These are phyloP conservation scores for Isabelozyma pseudorhagii DNA, from an alignment of 805 yeast genomes.

Conservation along the genomic window DNA sequence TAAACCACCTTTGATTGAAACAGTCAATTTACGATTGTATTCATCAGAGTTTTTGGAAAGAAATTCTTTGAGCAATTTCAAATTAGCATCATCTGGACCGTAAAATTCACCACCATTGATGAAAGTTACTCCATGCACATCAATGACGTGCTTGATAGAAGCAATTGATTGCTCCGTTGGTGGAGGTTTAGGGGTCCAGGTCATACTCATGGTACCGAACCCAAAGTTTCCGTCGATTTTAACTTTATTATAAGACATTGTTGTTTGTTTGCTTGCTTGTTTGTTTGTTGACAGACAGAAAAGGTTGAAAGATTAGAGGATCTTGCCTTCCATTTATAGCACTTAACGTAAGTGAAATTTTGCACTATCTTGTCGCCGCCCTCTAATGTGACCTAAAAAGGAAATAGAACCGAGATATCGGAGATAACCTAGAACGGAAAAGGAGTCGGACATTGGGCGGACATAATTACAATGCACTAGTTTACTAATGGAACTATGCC, in stretches of 20 bases:
- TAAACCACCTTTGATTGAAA: constrained; percentile 69
- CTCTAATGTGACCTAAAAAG: too few species aligned
- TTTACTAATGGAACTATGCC: too few species aligned
- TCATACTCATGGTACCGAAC: constrained; percentile 79
- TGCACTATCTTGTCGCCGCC: too few species aligned
- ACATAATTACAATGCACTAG: too few species aligned
- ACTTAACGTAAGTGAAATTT: too few species aligned
- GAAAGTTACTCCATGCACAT: constrained; percentile 49
- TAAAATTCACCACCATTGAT: constrained; percentile 81
- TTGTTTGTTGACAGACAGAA: neutral
- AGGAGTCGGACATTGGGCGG: too few species aligned
- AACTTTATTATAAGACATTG: neutral
- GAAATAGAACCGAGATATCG: too few species aligned
- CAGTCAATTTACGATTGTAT: constrained; percentile 48
- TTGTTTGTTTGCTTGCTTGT: neutral
- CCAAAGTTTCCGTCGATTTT: constrained; percentile 42
- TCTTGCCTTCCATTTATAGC: neutral
- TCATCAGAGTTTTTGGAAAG: constrained; percentile 51
- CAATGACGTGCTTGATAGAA: constrained; percentile 40
- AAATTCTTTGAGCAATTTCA: constrained; percentile 56
- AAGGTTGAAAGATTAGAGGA: neutral
- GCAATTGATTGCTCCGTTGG: constrained; percentile 52
- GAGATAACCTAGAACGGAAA: too few species aligned
- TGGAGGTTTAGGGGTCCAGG: constrained; percentile 62
- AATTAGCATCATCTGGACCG: constrained; percentile 51